phyloP scores from a whole-genome alignment of 2,329 filamentous ascomycete genomes.

The Colletotrichum sublineola region DNA sequence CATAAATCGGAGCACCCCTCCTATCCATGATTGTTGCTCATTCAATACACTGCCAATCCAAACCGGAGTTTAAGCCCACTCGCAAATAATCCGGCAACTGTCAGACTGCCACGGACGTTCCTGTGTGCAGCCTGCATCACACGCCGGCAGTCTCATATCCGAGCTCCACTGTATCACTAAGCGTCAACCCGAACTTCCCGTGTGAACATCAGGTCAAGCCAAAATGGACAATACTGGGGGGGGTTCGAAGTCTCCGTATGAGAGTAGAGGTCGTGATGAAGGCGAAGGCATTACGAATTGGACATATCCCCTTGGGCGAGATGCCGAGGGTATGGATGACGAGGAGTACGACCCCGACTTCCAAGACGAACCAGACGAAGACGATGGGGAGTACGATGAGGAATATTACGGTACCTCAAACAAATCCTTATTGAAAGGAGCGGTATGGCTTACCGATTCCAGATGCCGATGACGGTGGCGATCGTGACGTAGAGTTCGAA shows the following conservation, averaged over 20 bases:
- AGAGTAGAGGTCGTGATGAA: background rate
- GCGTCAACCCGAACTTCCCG: constrained; percentile 35
- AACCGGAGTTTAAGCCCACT: background rate
- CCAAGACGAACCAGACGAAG: constrained; percentile 47
- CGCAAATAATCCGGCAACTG: background rate
- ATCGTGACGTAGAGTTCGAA: constrained; percentile 40
- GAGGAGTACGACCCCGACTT: constrained; percentile 49
- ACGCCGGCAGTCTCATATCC: constrained; percentile 39
- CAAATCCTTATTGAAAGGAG: background rate
- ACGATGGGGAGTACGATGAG: constrained; percentile 43
- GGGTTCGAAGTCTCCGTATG: background rate
- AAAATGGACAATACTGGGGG: constrained; percentile 24
- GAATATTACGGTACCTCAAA: constrained; percentile 36
- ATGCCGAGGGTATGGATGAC: constrained; percentile 50
- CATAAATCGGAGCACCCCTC: constrained; percentile 18
- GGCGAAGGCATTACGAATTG: constrained; percentile 16
- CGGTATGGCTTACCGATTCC: background rate
- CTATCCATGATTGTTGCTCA: background rate
- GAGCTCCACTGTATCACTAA: constrained; percentile 39
- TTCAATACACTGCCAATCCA: background rate
- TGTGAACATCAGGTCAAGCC: constrained; percentile 23
- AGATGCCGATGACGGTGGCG: constrained; percentile 48
- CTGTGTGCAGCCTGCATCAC: constrained; percentile 15
- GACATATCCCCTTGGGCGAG: constrained; percentile 31
- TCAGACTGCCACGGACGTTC: constrained; percentile 8